A percentile compares a stretch with the other conserved stretches of the same genome.
These are phyloP conservation scores for Ceraceosorus guamensis DNA, from an alignment of 1,284 basidiomycete species.

Conservation along the genomic window DNA sequence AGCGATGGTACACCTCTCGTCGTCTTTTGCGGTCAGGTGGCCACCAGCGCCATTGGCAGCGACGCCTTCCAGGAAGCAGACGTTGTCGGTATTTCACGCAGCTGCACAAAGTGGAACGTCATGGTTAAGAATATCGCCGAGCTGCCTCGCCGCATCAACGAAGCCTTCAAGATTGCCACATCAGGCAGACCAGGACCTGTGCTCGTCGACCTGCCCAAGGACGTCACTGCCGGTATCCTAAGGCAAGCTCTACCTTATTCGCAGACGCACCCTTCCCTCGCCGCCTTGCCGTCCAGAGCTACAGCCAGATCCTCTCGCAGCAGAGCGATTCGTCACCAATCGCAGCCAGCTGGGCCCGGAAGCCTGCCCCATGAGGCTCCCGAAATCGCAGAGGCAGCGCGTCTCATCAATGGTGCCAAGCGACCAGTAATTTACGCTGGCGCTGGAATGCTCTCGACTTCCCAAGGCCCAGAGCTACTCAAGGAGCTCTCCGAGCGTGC, in stretches of 20 bases:
- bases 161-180: constrained; percentile 98
- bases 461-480: constrained; percentile 75
- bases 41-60: constrained; percentile 92
- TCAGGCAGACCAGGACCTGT: constrained; percentile 94
- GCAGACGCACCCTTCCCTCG: constrained; percentile 73
- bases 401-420: constrained; percentile 83
- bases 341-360: constrained; percentile 3
- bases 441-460: constrained; percentile 76
- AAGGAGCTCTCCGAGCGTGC: constrained; percentile 72
- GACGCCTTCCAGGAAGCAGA: constrained; percentile 99
- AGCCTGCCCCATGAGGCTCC: constrained; percentile 10
- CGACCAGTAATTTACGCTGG: constrained; percentile 90
- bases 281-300: constrained; percentile 40
- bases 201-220: constrained; percentile 94
- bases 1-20: constrained; percentile 90
- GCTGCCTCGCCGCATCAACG: constrained; percentile 89
- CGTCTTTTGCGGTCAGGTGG: constrained; percentile 95
- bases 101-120: constrained; percentile 99
- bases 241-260: constrained; percentile 78
- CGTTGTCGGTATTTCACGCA: constrained; percentile 86
- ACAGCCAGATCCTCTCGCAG: constrained; percentile 26
- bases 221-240: constrained; percentile 87
- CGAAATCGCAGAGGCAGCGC: constrained; percentile 78
- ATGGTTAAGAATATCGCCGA: constrained; percentile 98
- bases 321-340: constrained; percentile 16